Evolutionary conservation across 306 rosid genomes (phyloP).

Genomic region (Senna siamea): DNA sequence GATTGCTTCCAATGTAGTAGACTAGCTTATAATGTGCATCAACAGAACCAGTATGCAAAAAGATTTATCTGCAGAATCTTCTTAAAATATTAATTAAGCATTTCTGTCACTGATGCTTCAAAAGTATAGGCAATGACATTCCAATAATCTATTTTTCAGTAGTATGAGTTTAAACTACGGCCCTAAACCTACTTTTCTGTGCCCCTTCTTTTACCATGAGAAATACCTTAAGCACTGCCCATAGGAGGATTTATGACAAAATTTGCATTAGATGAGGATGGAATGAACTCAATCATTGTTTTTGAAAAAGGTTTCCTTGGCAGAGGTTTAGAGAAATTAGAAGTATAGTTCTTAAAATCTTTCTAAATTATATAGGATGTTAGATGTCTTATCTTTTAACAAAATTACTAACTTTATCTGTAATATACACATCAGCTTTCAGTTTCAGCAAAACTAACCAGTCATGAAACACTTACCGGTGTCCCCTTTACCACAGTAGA

Average conservation of each 20-base stretch:
- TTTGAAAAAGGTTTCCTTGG: not conserved
- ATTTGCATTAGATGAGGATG: constrained; percentile 1
- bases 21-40: not conserved
- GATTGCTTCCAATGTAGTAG: not conserved
- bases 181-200: not conserved
- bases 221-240: no score
- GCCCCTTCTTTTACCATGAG: not conserved
- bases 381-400: not conserved
- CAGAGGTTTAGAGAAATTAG: not conserved
- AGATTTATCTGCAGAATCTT: not conserved
- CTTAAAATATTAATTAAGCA: not conserved
- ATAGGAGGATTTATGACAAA: not conserved
- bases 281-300: not conserved
- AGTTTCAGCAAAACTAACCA: constrained; percentile 1
- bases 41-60: not conserved
- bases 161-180: not conserved
- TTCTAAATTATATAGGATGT: not conserved
- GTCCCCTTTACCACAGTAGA: constrained; percentile 95
- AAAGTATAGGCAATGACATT: not conserved
- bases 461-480: constrained; percentile 63
- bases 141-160: not conserved
- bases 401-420: not conserved
- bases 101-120: not conserved
- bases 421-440: not conserved
- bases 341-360: constrained; percentile 18